Evolutionary conservation across 1,284 basidiomycete species (phyloP).

Genomic region (Cryptococcus sp.): DNA sequence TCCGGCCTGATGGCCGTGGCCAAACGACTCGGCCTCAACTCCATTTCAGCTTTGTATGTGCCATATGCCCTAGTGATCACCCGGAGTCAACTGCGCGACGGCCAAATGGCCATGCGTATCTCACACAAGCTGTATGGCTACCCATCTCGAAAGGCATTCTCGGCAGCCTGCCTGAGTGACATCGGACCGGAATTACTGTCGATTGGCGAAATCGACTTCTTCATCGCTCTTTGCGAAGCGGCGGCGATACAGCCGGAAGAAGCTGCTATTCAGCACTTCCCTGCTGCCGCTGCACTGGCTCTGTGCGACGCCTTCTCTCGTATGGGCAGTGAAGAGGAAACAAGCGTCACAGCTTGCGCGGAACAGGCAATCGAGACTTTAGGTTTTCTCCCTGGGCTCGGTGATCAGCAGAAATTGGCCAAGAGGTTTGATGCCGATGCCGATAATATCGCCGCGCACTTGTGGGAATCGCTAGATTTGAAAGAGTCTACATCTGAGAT

Average conservation of each 20-base stretch:
- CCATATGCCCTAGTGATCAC: constrained; percentile 74
- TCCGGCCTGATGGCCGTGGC: constrained; percentile 67
- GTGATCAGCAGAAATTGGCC: background rate
- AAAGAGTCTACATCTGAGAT: constrained; percentile 2
- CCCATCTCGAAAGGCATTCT: constrained; percentile 27
- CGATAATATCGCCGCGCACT: constrained; percentile 10
- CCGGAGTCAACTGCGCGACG: constrained; percentile 34
- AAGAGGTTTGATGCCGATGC: constrained; percentile 4
- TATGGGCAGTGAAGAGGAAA: background rate
- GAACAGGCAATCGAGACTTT: constrained; percentile 1
- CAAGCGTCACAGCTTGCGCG: background rate
- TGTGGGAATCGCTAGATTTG: constrained; percentile 19
- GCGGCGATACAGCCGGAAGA: constrained; percentile 13
- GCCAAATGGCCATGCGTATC: constrained; percentile 64
- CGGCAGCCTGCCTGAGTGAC: constrained; percentile 21
- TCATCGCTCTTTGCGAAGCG: constrained; percentile 34
- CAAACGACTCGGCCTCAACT: constrained; percentile 66
- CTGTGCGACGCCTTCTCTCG: constrained; percentile 13
- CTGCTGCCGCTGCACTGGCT: constrained; percentile 28
- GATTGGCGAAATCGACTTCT: constrained; percentile 17
- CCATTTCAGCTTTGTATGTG: constrained; percentile 70
- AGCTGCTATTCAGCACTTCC: constrained; percentile 21
- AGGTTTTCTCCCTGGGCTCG: constrained; percentile 1
- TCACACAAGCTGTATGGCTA: constrained; percentile 62
- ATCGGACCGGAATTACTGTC: constrained; percentile 28